phyloP scores from a whole-genome alignment of 305 asterid species.

The Rubia peregrina region DNA sequence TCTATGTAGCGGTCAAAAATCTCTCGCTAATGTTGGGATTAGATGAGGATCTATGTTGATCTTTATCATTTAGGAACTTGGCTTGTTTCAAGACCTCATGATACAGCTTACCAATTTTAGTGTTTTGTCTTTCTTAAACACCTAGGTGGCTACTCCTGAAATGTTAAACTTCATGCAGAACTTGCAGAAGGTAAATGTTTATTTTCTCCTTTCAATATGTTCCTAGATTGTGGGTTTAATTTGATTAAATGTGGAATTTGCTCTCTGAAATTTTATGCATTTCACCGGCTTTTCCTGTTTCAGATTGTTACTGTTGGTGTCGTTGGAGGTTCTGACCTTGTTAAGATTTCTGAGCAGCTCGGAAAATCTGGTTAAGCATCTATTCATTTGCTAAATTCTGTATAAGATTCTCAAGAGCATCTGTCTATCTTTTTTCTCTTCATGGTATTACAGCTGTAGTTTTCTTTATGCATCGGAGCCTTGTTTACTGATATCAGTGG shows the following conservation, averaged over 20 bases:
- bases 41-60: not conserved
- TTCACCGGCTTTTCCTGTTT: slow-evolving; percentile 20
- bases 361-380: slow-evolving; percentile 55
- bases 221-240: not conserved
- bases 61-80: not conserved
- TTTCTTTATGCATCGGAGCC: not conserved
- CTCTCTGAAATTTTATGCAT: not conserved
- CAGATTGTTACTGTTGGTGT: slow-evolving; percentile 85
- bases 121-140: slow-evolving; percentile 6
- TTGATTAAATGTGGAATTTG: not conserved
- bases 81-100: not conserved
- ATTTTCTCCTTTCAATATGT: not conserved
- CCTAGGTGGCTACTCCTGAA: slow-evolving; percentile 59
- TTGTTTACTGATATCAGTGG: not conserved
- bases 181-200: slow-evolving; percentile 51
- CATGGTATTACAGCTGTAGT: not conserved
- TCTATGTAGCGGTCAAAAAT: not conserved
- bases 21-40: not conserved
- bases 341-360: slow-evolving; percentile 93
- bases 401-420: not conserved
- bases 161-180: slow-evolving; percentile 75
- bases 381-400: not conserved
- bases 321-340: slow-evolving; percentile 98
- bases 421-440: not conserved
- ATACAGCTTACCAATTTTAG: not conserved